phyloP scores from a whole-genome alignment of 257 asterid species.

The Plectranthus barbatus region DNA sequence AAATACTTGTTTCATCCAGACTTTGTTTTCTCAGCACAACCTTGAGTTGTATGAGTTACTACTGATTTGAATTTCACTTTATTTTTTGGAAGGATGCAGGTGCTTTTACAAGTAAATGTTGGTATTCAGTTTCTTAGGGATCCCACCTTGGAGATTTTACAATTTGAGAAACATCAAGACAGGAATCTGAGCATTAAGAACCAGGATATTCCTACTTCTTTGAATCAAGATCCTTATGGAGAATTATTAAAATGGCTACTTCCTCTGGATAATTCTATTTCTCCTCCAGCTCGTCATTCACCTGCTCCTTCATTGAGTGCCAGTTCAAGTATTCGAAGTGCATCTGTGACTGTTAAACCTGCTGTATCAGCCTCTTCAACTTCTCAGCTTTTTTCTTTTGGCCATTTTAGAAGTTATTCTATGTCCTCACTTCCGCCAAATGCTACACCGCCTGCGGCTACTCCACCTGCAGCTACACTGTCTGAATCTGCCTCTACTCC shows the following conservation, averaged over 20 bases:
- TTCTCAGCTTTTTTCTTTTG: slow-evolving; percentile 83
- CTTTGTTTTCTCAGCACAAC: slow-evolving; percentile 1
- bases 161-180: slow-evolving; percentile 74
- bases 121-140: slow-evolving; percentile 63
- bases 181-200: slow-evolving; percentile 38
- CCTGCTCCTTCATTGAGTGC: slow-evolving; percentile 67
- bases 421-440: slow-evolving; percentile 92
- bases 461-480: slow-evolving; percentile 29
- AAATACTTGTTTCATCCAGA: not conserved
- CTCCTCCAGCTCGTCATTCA: slow-evolving; percentile 57
- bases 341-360: slow-evolving; percentile 45
- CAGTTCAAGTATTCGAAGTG: slow-evolving; percentile 58
- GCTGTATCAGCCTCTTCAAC: slow-evolving; percentile 56
- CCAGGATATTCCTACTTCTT: slow-evolving; percentile 27
- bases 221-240: slow-evolving; percentile 64
- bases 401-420: slow-evolving; percentile 91
- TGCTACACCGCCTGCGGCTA: slow-evolving; percentile 45
- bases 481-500: slow-evolving; percentile 36
- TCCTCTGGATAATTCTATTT: slow-evolving; percentile 83
- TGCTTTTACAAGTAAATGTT: slow-evolving; percentile 87
- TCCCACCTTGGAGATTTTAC: slow-evolving; percentile 94
- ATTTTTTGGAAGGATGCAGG: slow-evolving; percentile 98
- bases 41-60: slow-evolving; percentile 17
- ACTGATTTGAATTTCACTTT: slow-evolving; percentile 50
- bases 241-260: slow-evolving; percentile 85